phyloP scores from a whole-genome alignment of 345 rosid species.

The Excoecaria cochinchinensis region DNA sequence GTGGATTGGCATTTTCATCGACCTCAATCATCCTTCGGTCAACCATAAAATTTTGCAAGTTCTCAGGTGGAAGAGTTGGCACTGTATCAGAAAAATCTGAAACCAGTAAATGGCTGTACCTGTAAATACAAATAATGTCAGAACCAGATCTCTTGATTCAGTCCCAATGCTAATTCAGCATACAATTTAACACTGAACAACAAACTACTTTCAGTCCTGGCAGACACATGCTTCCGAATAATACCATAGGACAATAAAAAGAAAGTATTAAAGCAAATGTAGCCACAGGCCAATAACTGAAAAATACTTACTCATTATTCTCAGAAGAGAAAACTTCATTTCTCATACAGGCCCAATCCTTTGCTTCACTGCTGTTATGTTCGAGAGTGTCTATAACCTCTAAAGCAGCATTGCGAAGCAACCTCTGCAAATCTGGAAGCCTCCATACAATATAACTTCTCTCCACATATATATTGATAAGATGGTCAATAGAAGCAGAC shows the following conservation, averaged over 20 bases:
- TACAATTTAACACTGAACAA: background rate
- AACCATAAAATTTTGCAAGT: constrained; percentile 71
- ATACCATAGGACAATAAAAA: background rate
- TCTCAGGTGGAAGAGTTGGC: constrained; percentile 76
- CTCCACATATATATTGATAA: constrained; percentile 71
- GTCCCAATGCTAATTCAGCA: constrained; percentile 7
- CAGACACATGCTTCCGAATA: background rate
- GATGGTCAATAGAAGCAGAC: constrained; percentile 73
- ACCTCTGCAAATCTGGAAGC: constrained; percentile 80
- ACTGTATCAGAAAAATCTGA: constrained; percentile 76
- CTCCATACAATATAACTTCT: constrained; percentile 84
- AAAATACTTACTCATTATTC: constrained; percentile 68
- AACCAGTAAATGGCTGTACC: constrained; percentile 53
- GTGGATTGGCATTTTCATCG: constrained; percentile 36
- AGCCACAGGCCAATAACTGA: constrained; percentile 3
- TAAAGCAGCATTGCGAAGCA: constrained; percentile 57
- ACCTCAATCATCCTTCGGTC: constrained; percentile 53
- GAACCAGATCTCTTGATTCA: background rate
- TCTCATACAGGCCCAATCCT: constrained; percentile 74
- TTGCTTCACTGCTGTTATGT: constrained; percentile 47
- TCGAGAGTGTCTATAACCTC: constrained; percentile 56
- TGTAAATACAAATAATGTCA: constrained; percentile 1
- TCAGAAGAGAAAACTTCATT: constrained; percentile 77
- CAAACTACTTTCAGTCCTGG: background rate
- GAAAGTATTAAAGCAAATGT: background rate